phyloP scores from a whole-genome alignment of 768 basidiomycete genomes.

The Pleurotus platypus region DNA sequence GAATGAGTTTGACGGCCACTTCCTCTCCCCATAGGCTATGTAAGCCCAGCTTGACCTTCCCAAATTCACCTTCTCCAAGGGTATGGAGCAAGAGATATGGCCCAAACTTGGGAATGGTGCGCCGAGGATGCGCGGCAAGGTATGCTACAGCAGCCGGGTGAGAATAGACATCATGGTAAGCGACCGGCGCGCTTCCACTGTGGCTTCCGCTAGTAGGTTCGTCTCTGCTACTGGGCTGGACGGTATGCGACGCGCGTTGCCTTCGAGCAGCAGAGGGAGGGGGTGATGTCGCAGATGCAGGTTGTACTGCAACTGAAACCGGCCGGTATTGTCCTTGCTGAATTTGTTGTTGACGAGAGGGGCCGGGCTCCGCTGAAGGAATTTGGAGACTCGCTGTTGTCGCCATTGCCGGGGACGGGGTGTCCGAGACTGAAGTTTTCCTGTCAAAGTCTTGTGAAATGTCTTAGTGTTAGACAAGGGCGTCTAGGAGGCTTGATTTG shows the following conservation, averaged over 20 bases:
- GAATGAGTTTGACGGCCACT: constrained; percentile 97
- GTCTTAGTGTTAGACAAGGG: not conserved
- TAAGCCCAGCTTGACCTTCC: constrained; percentile 97
- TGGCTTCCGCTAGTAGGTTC: constrained; percentile 7
- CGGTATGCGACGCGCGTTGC: constrained; percentile 72
- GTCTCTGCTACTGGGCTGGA: constrained; percentile 25
- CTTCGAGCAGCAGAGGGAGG: constrained; percentile 40
- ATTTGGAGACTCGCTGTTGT: constrained; percentile 11
- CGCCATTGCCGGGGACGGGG: not conserved
- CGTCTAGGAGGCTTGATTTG: not conserved
- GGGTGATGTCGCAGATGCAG: constrained; percentile 34
- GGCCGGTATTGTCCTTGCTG: constrained; percentile 36
- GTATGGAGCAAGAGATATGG: constrained; percentile 95
- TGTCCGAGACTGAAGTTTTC: not conserved
- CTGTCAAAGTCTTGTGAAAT: not conserved
- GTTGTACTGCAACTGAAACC: constrained; percentile 54
- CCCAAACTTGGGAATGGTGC: constrained; percentile 91
- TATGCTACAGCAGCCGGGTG: constrained; percentile 87
- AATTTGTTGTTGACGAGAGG: constrained; percentile 8
- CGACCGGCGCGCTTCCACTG: constrained; percentile 41
- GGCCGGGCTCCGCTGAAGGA: constrained; percentile 5
- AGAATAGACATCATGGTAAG: constrained; percentile 71
- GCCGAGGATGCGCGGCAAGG: constrained; percentile 74
- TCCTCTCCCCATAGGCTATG: constrained; percentile 94
- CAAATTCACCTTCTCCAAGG: constrained; percentile 97